phyloP scores from a whole-genome alignment of 306 rosid genomes.

The Hippophae gyantsensis region DNA sequence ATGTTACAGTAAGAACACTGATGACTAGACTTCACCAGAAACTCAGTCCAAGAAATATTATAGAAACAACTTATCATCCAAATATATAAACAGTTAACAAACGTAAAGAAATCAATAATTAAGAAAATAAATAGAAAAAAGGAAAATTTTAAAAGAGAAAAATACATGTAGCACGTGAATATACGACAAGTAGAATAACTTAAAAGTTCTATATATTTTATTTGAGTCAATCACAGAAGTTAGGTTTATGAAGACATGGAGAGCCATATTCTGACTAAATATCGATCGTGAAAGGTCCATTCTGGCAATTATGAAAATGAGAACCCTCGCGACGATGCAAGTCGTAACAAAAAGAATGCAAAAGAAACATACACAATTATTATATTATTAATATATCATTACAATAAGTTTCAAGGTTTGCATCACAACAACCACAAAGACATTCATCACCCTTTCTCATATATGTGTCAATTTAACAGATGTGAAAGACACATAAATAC shows the following conservation, averaged over 20 bases:
- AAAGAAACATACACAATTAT: background rate
- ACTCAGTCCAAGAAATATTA: no score
- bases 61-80: no score
- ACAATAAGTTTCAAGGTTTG: constrained; percentile 4
- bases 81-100: no score
- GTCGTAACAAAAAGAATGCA: background rate
- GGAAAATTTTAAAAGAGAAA: background rate
- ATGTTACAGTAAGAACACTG: no score
- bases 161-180: background rate
- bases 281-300: background rate
- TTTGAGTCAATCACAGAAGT: background rate
- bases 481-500: constrained; percentile 4
- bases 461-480: background rate
- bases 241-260: background rate
- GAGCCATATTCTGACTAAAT: constrained; percentile 1
- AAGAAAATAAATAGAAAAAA: no score
- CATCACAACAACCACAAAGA: constrained; percentile 9
- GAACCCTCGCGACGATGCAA: constrained; percentile 11
- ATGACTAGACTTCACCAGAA: no score
- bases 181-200: background rate
- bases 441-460: background rate
- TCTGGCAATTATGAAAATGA: background rate
- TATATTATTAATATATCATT: background rate
- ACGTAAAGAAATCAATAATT: no score
- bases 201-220: background rate